Percentiles rank a stretch among this genome's conserved stretches.
phyloP scores from a whole-genome alignment of 2,329 filamentous ascomycete genomes.

The Pseudopyricularia cyperi region DNA sequence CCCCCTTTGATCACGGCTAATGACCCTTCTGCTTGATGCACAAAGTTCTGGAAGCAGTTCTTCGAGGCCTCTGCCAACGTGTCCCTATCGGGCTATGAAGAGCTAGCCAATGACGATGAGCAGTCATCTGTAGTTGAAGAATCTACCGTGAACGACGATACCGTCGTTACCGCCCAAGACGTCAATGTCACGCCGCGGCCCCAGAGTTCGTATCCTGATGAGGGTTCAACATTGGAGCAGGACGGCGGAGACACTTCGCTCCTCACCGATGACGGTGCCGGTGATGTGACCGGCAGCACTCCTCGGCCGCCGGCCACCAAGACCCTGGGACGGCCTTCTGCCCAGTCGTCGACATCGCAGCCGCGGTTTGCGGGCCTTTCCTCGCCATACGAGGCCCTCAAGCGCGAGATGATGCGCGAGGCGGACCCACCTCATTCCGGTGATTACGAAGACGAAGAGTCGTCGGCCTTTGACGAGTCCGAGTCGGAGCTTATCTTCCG shows the following conservation, averaged over 20 bases:
- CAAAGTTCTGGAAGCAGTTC: conserved; percentile 98
- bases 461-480: conserved; percentile 21
- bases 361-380: conserved; percentile 51
- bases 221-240: conserved; percentile 28
- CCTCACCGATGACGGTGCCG: conserved; percentile 49
- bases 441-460: conserved; percentile 23
- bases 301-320: conserved; percentile 44
- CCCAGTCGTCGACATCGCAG: conserved; percentile 38
- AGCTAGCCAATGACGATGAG: conserved; percentile 56
- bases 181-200: conserved; percentile 19
- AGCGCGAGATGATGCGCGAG: conserved; percentile 44
- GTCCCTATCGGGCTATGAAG: conserved; percentile 88
- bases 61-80: conserved; percentile 98
- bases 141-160: conserved; percentile 43
- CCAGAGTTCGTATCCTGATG: conserved; percentile 11
- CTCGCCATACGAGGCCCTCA: conserved; percentile 65
- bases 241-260: conserved; percentile 46
- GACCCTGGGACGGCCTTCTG: conserved; percentile 35
- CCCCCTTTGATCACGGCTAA: not conserved
- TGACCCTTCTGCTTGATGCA: conserved; percentile 2
- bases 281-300: conserved; percentile 52
- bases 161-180: conserved; percentile 14
- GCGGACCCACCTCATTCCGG: conserved; percentile 10
- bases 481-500: conserved; percentile 31
- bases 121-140: conserved; percentile 32